Evolutionary conservation across 192 early-diverging fungal species (phyloP).

Genomic region (Linnemannia exigua): DNA sequence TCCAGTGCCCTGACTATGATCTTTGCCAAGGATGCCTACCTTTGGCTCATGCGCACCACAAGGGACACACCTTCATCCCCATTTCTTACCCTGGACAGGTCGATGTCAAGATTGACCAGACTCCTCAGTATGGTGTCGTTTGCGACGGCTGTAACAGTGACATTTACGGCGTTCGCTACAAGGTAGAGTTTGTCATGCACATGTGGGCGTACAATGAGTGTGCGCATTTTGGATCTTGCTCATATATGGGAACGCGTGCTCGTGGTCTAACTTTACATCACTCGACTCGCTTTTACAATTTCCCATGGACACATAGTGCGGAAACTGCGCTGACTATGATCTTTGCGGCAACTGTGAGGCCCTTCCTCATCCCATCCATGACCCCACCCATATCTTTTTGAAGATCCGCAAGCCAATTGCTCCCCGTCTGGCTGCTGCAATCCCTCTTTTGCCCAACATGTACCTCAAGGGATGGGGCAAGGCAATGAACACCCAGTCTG

Average conservation of each 20-base stretch:
- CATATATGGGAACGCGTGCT: constrained; percentile 5
- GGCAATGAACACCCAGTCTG: neutral
- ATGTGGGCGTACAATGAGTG: neutral
- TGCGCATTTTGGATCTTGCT: neutral
- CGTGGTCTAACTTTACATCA: neutral
- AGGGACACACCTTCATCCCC: constrained; percentile 65
- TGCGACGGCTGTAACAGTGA: constrained; percentile 64
- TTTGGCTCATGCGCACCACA: constrained; percentile 26
- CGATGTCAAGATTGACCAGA: constrained; percentile 45
- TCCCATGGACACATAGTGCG: constrained; percentile 56
- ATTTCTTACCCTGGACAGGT: constrained; percentile 48
- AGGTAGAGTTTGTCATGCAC: constrained; percentile 39
- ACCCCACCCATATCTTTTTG: constrained; percentile 61
- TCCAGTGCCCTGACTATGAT: constrained; percentile 66
- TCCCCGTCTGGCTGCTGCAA: constrained; percentile 17
- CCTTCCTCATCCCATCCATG: constrained; percentile 55
- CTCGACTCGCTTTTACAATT: neutral
- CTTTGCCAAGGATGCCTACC: constrained; percentile 65
- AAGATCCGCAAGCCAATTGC: constrained; percentile 63
- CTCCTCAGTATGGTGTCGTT: constrained; percentile 56
- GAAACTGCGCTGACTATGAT: constrained; percentile 75
- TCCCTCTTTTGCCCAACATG: constrained; percentile 56
- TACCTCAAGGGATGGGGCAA: constrained; percentile 52
- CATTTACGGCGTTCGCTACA: constrained; percentile 67
- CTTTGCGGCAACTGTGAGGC: constrained; percentile 73